These are phyloP conservation scores for Rhizopogon parksii DNA, from an alignment of 1,284 basidiomycete species.

Conservation along the genomic window DNA sequence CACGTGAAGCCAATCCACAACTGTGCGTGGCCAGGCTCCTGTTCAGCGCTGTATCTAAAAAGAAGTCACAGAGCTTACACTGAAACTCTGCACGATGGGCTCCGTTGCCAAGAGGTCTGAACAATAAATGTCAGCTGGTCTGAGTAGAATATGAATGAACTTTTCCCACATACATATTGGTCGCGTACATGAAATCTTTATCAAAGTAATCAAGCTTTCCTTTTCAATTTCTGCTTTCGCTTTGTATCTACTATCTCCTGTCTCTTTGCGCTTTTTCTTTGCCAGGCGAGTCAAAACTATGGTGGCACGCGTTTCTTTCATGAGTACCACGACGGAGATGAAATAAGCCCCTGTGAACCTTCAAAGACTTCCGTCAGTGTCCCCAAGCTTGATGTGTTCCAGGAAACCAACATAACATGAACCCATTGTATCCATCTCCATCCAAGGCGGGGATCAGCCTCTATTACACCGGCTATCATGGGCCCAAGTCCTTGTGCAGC, in stretches of 20 bases:
- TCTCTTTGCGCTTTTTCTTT: constrained; percentile 50
- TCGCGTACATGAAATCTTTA: constrained; percentile 60
- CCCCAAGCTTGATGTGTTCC: neutral
- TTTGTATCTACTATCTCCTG: constrained; percentile 54
- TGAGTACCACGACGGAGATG: constrained; percentile 38
- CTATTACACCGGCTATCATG: constrained; percentile 63
- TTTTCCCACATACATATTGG: constrained; percentile 46
- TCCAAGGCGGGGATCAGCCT: constrained; percentile 48
- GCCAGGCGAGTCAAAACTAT: constrained; percentile 53
- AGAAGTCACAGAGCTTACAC: constrained; percentile 30
- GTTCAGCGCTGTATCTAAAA: constrained; percentile 8
- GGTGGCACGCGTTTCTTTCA: constrained; percentile 54
- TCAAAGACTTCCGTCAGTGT: constrained; percentile 18
- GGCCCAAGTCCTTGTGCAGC: constrained; percentile 61
- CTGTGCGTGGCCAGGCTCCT: constrained; percentile 23
- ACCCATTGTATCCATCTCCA: constrained; percentile 87
- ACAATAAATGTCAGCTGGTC: neutral
- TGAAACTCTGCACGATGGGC: constrained; percentile 66
- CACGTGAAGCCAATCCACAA: constrained; percentile 71
- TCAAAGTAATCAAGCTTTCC: constrained; percentile 43
- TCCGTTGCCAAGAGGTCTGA: constrained; percentile 61
- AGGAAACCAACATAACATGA: constrained; percentile 49
- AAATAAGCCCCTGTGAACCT: constrained; percentile 40
- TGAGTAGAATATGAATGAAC: constrained; percentile 19
- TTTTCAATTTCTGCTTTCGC: constrained; percentile 59